These are phyloP conservation scores for Penstemon eatonii DNA, from an alignment of 257 asterid species.

Conservation along the genomic window DNA sequence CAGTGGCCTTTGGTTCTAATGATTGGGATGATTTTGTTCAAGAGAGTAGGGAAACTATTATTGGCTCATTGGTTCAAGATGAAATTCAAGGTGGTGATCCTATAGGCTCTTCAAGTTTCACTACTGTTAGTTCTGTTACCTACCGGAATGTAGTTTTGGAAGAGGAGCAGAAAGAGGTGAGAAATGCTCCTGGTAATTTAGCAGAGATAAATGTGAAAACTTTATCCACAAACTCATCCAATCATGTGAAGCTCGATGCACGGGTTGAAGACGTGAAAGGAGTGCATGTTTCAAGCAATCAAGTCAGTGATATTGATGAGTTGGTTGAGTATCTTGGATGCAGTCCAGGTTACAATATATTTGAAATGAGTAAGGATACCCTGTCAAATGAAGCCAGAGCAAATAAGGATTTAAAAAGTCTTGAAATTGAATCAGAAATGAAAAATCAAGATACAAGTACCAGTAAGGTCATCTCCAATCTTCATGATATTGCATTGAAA, in stretches of 20 bases:
- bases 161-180: constrained; percentile 26
- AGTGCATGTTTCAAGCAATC: constrained; percentile 34
- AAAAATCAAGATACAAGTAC: constrained; percentile 28
- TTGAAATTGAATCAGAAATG: constrained; percentile 32
- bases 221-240: constrained; percentile 24
- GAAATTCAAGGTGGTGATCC: constrained; percentile 25
- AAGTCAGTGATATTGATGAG: constrained; percentile 43
- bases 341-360: constrained; percentile 34
- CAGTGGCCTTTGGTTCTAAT: constrained; percentile 75
- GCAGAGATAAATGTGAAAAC: constrained; percentile 18
- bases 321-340: constrained; percentile 44
- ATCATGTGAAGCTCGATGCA: constrained; percentile 32
- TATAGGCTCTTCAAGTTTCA: constrained; percentile 25
- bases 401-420: constrained; percentile 26
- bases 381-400: constrained; percentile 11
- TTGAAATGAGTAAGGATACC: constrained; percentile 38
- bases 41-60: constrained; percentile 44
- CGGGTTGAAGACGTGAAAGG: constrained; percentile 31
- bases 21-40: constrained; percentile 81
- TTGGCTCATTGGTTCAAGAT: constrained; percentile 36
- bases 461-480: constrained; percentile 33
- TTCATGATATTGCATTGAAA: constrained; percentile 28
- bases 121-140: constrained; percentile 26
- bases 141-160: constrained; percentile 25
- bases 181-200: constrained; percentile 31